Evolutionary conservation across 2,329 filamentous ascomycete genomes (phyloP).

Genomic region (Albifimbria verrucaria): DNA sequence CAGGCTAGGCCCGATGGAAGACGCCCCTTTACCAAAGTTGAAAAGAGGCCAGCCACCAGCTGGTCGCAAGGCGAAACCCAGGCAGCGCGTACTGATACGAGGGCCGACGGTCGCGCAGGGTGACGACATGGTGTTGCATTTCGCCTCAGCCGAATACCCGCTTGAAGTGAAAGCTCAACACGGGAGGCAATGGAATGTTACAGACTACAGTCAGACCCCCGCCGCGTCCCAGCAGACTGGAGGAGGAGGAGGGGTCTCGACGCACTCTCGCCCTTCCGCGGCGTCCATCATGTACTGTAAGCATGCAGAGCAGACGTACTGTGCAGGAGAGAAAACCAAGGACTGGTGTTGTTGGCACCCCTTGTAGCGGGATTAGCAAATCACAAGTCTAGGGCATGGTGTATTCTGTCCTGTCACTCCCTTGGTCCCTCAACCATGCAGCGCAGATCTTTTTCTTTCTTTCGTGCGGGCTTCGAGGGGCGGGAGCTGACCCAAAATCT

Average conservation of each 20-base stretch:
- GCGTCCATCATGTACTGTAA: background rate
- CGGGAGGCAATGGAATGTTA: no score
- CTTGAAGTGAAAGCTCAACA: no score
- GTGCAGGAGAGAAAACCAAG: background rate
- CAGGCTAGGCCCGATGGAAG: background rate
- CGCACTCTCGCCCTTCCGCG: no score
- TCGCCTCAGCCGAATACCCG: background rate
- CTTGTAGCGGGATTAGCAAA: background rate
- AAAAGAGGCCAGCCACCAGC: background rate
- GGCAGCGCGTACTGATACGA: no score
- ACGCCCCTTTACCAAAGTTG: background rate
- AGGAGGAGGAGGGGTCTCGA: no score
- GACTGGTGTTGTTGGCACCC: background rate
- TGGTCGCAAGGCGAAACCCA: no score
- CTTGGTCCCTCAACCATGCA: background rate
- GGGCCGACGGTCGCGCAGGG: no score
- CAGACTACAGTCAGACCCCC: no score
- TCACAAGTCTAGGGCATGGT: background rate
- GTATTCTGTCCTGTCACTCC: background rate
- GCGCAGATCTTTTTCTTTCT: background rate
- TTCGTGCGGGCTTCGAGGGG: background rate
- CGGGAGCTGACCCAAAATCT: background rate
- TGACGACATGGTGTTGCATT: background rate
- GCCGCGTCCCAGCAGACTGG: background rate
- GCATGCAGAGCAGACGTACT: background rate